Evolutionary conservation across 495 filamentous ascomycete genomes (phyloP).

Genomic region (Penicillium macrosclerotiorum): DNA sequence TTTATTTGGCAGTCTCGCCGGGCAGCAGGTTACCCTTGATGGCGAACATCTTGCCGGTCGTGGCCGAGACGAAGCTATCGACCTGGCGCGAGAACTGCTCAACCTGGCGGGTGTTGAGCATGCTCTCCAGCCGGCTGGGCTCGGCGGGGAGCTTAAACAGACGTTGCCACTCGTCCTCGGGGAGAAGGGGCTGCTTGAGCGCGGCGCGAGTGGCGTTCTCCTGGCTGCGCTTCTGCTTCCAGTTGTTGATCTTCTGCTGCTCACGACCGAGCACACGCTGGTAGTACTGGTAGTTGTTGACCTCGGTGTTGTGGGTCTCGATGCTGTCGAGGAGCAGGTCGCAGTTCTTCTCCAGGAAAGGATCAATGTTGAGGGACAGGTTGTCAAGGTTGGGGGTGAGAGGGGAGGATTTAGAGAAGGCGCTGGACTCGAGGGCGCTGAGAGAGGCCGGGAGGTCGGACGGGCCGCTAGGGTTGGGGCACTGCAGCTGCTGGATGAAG

Average conservation of each 20-base stretch:
- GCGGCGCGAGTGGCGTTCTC: conserved; percentile 83
- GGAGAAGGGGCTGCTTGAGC: conserved; percentile 83
- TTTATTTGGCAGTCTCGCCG: conserved; percentile 45
- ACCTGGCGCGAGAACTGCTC: conserved; percentile 98
- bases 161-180: conserved; percentile 97
- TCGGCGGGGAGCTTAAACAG: conserved; percentile 96
- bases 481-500: conserved; percentile 85
- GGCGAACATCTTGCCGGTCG: conserved; percentile 97
- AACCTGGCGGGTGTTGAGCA: conserved; percentile 91
- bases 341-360: conserved; percentile 97
- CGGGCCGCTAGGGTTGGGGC: conserved; percentile 54
- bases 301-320: conserved; percentile 94
- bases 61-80: conserved; percentile 89
- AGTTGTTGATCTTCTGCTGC: conserved; percentile 91
- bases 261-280: conserved; percentile 92
- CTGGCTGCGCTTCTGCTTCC: conserved; percentile 92
- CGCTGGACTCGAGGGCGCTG: conserved; percentile 61
- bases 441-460: conserved; percentile 72
- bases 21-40: conserved; percentile 70
- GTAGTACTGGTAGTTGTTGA: conserved; percentile 99
- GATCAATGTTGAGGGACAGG: conserved; percentile 91
- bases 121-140: conserved; percentile 84
- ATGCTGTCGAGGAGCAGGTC: conserved; percentile 94
- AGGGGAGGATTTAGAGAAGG: conserved; percentile 49
- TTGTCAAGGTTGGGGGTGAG: conserved; percentile 83